Conservation (phyloP, 768 basidiomycete species). For the Paxillus involutus region DNA sequence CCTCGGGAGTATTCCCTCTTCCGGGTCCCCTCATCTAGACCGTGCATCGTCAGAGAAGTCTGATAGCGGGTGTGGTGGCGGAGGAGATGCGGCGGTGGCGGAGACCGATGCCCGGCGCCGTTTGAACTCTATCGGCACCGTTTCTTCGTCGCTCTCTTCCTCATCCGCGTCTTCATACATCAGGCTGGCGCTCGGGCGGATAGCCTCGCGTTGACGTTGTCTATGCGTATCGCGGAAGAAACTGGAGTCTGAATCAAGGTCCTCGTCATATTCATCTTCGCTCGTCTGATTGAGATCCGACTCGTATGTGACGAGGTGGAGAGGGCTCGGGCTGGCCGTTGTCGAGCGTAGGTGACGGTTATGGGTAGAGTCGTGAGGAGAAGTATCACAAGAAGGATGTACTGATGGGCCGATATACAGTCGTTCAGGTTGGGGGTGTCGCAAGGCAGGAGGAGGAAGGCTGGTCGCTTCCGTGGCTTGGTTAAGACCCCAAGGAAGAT, state of each 20-base stretch:
- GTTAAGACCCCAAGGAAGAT: constrained; percentile 34
- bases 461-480: constrained; percentile 22
- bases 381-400: constrained; percentile 24
- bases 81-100: constrained; percentile 23
- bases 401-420: constrained; percentile 17
- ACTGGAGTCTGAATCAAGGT: constrained; percentile 33
- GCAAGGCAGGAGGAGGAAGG: constrained; percentile 4
- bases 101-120: constrained; percentile 35
- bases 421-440: constrained; percentile 34
- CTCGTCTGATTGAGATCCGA: constrained; percentile 30
- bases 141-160: constrained; percentile 39
- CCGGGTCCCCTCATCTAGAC: constrained; percentile 7
- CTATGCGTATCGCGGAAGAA: constrained; percentile 32
- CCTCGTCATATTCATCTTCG: constrained; percentile 31
- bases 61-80: constrained; percentile 15
- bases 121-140: constrained; percentile 33
- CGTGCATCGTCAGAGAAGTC: constrained; percentile 17
- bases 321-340: constrained; percentile 40
- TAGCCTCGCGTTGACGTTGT: constrained; percentile 22
- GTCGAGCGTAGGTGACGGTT: constrained; percentile 29
- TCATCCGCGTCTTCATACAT: constrained; percentile 28
- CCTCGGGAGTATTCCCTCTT: too few species aligned
- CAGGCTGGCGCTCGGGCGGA: constrained; percentile 33
- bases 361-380: constrained; percentile 20
- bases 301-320: constrained; percentile 34